phyloP scores from a whole-genome alignment of 441 rosid genomes.

The Eutrema salsugineum region DNA sequence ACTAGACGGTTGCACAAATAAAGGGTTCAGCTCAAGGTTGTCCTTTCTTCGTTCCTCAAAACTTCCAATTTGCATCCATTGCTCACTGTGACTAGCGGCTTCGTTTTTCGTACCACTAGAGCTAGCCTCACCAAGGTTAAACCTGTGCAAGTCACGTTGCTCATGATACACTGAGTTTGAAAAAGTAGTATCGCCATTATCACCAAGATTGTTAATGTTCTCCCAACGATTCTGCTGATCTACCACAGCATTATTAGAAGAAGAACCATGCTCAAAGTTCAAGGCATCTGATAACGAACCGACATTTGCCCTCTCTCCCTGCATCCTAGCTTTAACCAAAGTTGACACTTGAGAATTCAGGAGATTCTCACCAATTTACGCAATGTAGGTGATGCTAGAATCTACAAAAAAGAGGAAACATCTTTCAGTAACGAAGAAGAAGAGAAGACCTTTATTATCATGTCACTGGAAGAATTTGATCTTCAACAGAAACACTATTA shows the following conservation, averaged over 20 bases:
- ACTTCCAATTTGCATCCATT: background rate
- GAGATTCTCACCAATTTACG: slow-evolving; percentile 8
- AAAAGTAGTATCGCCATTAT: slow-evolving; percentile 35
- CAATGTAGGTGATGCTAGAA: slow-evolving; percentile 7
- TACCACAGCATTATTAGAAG: slow-evolving; percentile 54
- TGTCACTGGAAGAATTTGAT: no score
- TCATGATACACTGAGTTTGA: slow-evolving; percentile 51
- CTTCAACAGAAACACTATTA: background rate
- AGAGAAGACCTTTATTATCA: no score
- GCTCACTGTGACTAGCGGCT: slow-evolving; percentile 8
- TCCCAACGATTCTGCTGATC: slow-evolving; percentile 73
- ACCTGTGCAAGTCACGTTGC: slow-evolving; percentile 43
- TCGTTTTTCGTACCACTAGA: slow-evolving; percentile 29
- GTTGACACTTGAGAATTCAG: slow-evolving; percentile 12
- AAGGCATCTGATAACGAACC: slow-evolving; percentile 66
- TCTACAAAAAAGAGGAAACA: background rate
- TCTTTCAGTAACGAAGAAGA: slow-evolving; percentile 3
- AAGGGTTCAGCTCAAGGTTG: slow-evolving; percentile 15
- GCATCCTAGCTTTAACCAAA: slow-evolving; percentile 43
- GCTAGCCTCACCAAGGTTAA: slow-evolving; percentile 28
- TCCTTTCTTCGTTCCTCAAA: slow-evolving; percentile 22
- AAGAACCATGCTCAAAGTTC: slow-evolving; percentile 73
- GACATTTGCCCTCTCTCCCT: slow-evolving; percentile 77
- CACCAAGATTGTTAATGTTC: slow-evolving; percentile 48
- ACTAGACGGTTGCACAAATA: slow-evolving; percentile 16